Conservation (phyloP, 176 grass and related monocot species). For the Ananas comosus region DNA sequence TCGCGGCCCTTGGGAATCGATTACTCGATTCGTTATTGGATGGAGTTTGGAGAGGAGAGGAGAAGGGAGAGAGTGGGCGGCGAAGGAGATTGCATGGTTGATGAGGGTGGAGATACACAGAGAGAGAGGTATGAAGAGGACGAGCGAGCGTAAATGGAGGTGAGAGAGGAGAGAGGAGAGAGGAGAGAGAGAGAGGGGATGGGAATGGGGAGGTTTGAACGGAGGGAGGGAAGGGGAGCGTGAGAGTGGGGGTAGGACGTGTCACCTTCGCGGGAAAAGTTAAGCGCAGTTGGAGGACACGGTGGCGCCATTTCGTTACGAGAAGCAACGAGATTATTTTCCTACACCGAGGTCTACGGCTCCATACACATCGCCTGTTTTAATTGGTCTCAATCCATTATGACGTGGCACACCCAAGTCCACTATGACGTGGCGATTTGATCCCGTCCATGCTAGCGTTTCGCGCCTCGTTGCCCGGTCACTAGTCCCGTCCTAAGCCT, state of each 20-base stretch:
- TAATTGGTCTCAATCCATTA: too few relatives aligned
- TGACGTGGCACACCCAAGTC: too few relatives aligned
- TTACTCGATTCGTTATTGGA: background rate
- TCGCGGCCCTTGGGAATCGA: background rate
- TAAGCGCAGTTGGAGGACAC: background rate
- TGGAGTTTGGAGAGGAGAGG: background rate
- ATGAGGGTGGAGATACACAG: background rate
- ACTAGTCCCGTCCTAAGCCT: too few relatives aligned
- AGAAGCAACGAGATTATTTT: too few relatives aligned
- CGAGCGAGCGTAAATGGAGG: background rate
- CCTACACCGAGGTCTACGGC: too few relatives aligned
- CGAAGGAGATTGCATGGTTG: too few relatives aligned
- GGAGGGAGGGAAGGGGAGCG: constrained; percentile 2
- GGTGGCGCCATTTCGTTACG: too few relatives aligned
- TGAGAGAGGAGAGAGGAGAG: background rate
- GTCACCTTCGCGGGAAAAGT: background rate
- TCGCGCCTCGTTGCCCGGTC: too few relatives aligned
- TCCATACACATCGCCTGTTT: too few relatives aligned
- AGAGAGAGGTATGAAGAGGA: background rate
- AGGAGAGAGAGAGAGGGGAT: background rate
- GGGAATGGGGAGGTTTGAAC: background rate
- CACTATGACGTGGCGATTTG: too few relatives aligned
- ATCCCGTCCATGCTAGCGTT: too few relatives aligned
- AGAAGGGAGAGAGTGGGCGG: background rate
- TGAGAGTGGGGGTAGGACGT: background rate